These are phyloP conservation scores for Moesziomyces sp. DNA, from an alignment of 1,284 basidiomycete genomes.

Conservation along the genomic window DNA sequence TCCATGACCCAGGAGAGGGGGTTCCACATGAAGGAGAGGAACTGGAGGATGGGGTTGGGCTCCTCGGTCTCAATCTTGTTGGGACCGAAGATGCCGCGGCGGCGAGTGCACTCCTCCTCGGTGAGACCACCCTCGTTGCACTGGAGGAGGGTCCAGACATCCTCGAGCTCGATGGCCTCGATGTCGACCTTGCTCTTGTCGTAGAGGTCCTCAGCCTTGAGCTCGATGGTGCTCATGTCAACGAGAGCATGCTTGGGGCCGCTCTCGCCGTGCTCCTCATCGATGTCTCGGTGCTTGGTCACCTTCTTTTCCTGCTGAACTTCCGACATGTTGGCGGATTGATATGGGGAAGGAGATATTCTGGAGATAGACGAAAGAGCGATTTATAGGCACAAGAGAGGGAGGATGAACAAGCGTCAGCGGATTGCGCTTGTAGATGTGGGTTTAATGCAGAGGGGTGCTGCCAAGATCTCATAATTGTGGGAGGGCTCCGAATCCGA, in stretches of 20 bases:
- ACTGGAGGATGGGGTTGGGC: slow-evolving; percentile 75
- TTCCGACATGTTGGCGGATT: slow-evolving; percentile 38
- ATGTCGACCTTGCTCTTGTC: slow-evolving; percentile 99
- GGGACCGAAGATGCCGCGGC: slow-evolving; percentile 93
- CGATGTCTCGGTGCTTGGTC: slow-evolving; percentile 54
- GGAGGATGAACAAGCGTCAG: not conserved
- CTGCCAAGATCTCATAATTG: too few relatives aligned
- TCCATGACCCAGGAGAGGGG: slow-evolving; percentile 90
- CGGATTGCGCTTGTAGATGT: too few relatives aligned
- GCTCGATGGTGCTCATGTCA: slow-evolving; percentile 75
- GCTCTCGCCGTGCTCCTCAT: slow-evolving; percentile 50
- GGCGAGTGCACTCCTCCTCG: slow-evolving; percentile 79
- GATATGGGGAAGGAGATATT: slow-evolving; percentile 1
- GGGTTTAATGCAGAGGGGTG: too few relatives aligned
- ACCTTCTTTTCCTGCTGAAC: slow-evolving; percentile 51
- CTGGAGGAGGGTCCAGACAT: slow-evolving; percentile 95
- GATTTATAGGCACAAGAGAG: slow-evolving; percentile 7
- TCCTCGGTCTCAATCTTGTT: slow-evolving; percentile 82
- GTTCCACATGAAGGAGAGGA: slow-evolving; percentile 65
- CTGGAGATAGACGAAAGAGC: slow-evolving; percentile 1
- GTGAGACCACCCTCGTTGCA: slow-evolving; percentile 82
- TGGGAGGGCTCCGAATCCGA: too few relatives aligned
- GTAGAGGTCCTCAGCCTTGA: slow-evolving; percentile 93
- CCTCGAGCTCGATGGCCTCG: slow-evolving; percentile 94
- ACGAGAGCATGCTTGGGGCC: slow-evolving; percentile 67